A percentile compares a stretch with the other conserved stretches of the same genome.
Evolutionary conservation across 2,329 filamentous ascomycete species (phyloP).

Genomic region (Ophiocordyceps polyrhachis-furcata): DNA sequence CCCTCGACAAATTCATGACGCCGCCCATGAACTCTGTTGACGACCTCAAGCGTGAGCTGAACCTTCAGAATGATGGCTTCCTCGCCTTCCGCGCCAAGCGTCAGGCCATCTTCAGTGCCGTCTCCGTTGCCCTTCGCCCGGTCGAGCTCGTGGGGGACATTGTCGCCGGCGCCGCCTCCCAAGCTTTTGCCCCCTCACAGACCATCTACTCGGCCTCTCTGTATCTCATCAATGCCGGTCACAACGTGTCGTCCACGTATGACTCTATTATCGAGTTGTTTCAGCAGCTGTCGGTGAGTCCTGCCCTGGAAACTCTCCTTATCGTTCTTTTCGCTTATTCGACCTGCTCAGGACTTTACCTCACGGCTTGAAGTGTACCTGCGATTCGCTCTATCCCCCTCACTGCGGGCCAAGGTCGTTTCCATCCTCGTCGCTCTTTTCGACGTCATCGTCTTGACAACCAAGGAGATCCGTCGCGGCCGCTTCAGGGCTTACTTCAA

Average conservation of each 20-base stretch:
- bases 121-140: conserved; percentile 15
- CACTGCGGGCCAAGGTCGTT: conserved; percentile 20
- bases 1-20: conserved; percentile 13
- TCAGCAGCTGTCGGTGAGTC: conserved; percentile 17
- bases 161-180: conserved; percentile 15
- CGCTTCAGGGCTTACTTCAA: conserved; percentile 22
- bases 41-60: conserved; percentile 14
- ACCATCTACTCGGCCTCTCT: conserved; percentile 23
- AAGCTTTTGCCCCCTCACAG: conserved; percentile 21
- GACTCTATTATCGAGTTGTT: conserved; percentile 26
- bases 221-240: conserved; percentile 23
- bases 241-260: conserved; percentile 24
- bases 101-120: conserved; percentile 14
- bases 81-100: conserved; percentile 16
- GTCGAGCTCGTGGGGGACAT: conserved; percentile 21
- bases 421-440: conserved; percentile 24
- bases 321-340: background rate
- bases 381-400: conserved; percentile 16
- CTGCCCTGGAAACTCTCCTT: background rate
- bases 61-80: conserved; percentile 17
- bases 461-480: conserved; percentile 21
- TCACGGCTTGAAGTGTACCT: conserved; percentile 21
- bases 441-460: conserved; percentile 24
- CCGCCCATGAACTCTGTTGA: conserved; percentile 15
- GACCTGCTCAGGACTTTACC: conserved; percentile 19